These are phyloP conservation scores for Lactarius vividus DNA, from an alignment of 768 basidiomycete species.

Conservation along the genomic window DNA sequence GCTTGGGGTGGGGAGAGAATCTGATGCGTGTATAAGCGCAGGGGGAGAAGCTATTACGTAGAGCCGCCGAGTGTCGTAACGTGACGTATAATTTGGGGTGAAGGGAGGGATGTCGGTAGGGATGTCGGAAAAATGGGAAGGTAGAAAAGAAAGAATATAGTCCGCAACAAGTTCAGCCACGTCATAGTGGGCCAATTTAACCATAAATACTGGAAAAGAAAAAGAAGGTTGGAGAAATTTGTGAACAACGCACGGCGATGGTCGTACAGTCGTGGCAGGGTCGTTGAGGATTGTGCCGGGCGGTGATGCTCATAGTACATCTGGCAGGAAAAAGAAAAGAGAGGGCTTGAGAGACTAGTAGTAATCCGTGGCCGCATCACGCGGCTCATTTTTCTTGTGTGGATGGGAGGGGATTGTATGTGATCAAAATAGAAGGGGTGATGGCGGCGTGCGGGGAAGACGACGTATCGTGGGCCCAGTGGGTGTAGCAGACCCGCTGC, in stretches of 20 bases:
- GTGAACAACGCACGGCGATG: neutral
- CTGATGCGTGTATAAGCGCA: neutral
- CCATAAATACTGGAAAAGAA: conserved; percentile 21
- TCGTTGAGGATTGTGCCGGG: conserved; percentile 15
- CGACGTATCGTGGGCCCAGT: conserved; percentile 13
- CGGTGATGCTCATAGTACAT: conserved; percentile 18
- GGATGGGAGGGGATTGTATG: neutral
- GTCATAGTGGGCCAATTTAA: conserved; percentile 18
- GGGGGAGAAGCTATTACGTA: conserved; percentile 6
- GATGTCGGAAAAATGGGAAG: neutral
- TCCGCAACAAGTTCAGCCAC: conserved; percentile 25
- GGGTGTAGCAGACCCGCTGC: conserved; percentile 25
- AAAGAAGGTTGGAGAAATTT: neutral
- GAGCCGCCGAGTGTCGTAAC: neutral
- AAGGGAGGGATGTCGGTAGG: neutral
- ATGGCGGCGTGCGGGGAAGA: conserved; percentile 9
- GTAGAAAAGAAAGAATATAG: conserved; percentile 3
- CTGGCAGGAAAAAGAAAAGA: neutral
- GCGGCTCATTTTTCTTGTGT: conserved; percentile 18
- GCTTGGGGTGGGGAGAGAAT: neutral
- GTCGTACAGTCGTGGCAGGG: conserved; percentile 25
- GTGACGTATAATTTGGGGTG: conserved; percentile 10
- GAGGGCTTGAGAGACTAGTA: neutral
- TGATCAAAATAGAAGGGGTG: conserved; percentile 18
- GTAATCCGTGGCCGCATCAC: conserved; percentile 10